phyloP scores from a whole-genome alignment of 2,329 filamentous ascomycete species.

The Dactylonectria estremocensis region DNA sequence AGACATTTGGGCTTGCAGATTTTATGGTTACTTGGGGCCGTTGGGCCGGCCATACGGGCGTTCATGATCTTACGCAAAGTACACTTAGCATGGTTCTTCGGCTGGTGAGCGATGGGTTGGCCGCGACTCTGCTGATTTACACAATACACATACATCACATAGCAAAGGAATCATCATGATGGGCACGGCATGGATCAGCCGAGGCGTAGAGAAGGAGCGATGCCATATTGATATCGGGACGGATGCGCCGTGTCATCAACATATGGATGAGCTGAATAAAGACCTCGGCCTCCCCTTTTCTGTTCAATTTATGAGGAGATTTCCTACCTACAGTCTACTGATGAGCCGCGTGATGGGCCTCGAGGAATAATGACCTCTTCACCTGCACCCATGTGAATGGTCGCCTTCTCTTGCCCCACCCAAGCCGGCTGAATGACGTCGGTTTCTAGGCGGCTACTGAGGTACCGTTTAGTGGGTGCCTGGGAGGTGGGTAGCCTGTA shows the following conservation, averaged over 20 bases:
- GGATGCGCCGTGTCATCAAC: not conserved
- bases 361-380: not conserved
- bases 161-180: slow-evolving; percentile 5
- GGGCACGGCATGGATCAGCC: not conserved
- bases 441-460: slow-evolving; percentile 25
- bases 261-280: not conserved
- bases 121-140: not conserved
- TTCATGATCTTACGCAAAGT: slow-evolving; percentile 12
- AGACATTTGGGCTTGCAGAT: slow-evolving; percentile 19
- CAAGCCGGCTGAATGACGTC: slow-evolving; percentile 26
- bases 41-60: slow-evolving; percentile 12
- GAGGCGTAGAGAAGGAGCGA: not conserved
- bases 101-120: slow-evolving; percentile 4
- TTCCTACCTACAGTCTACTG: not conserved
- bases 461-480: slow-evolving; percentile 18
- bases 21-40: slow-evolving; percentile 17
- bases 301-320: not conserved
- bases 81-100: not conserved
- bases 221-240: not conserved
- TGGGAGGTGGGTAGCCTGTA: slow-evolving; percentile 3
- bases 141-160: not conserved
- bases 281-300: not conserved
- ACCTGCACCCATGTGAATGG: not conserved
- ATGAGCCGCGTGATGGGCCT: not conserved
- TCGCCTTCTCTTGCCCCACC: slow-evolving; percentile 12